A percentile compares a stretch with the other conserved stretches of the same genome.
Evolutionary conservation across 2,329 filamentous ascomycete genomes (phyloP).

Genomic region (Epichloe festucae): DNA sequence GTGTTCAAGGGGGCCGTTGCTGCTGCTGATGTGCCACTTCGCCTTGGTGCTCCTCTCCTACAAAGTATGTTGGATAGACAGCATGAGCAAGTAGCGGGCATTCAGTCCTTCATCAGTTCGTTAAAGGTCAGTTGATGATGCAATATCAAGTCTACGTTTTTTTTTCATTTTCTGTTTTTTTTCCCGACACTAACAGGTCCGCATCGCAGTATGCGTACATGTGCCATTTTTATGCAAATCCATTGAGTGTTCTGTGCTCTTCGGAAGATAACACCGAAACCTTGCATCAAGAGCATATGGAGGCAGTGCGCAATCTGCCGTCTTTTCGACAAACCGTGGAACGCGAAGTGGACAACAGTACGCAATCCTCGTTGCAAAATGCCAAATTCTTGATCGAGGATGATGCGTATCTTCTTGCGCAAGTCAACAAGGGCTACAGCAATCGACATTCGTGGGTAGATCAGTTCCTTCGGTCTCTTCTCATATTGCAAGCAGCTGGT

Average conservation of each 20-base stretch:
- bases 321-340: slow-evolving; percentile 53
- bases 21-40: slow-evolving; percentile 40
- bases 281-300: slow-evolving; percentile 48
- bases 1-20: slow-evolving; percentile 56
- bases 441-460: slow-evolving; percentile 23
- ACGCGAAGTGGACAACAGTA: slow-evolving; percentile 27
- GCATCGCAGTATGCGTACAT: slow-evolving; percentile 62
- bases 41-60: slow-evolving; percentile 51
- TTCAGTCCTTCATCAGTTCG: slow-evolving; percentile 57
- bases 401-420: slow-evolving; percentile 38
- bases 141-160: no score
- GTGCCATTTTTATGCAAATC: slow-evolving; percentile 74
- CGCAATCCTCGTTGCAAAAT: slow-evolving; percentile 29
- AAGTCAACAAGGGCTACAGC: slow-evolving; percentile 22
- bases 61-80: slow-evolving; percentile 57
- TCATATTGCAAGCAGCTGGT: slow-evolving; percentile 29
- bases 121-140: slow-evolving; percentile 39
- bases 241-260: slow-evolving; percentile 50
- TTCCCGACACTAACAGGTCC: neutral
- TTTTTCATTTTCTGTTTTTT: neutral
- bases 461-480: slow-evolving; percentile 35
- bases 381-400: slow-evolving; percentile 42
- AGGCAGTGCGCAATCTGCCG: slow-evolving; percentile 52
- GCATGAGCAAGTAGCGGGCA: slow-evolving; percentile 62
- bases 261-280: slow-evolving; percentile 10